Base-by-base conservation (phyloP, 108 stramenopile species). In the Aurantiochytrium sp. region DNA sequence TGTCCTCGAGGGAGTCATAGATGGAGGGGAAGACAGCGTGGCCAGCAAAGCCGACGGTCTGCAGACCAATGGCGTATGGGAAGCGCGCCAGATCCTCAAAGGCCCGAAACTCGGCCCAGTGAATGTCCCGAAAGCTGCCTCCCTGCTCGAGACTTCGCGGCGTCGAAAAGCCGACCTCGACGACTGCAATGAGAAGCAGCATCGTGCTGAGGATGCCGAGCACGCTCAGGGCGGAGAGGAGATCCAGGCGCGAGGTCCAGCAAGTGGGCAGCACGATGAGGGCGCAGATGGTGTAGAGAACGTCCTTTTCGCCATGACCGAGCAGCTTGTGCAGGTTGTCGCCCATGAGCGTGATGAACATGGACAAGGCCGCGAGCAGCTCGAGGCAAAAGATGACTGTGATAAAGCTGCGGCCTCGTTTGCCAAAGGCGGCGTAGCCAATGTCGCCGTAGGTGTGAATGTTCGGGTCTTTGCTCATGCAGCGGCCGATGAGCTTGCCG, bases 331-430 rank as follows among this genome's bases (percentile, higher is more conserved):
- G 51, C 76, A 83, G 51, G 76, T 83, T 83, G 76, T 83, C 76
- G n/a, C 76, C 76, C 76, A 83, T 83, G 49, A 83, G 51, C 51
- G 76, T 53, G 19, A 83, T 53, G 51, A 83, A 83, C 76, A 83
- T 83, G n/a, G 49, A 53, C 49, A 83, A 23, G 6, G 76, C 76
- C 1, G 76, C 76, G 49, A 83, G 6, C 19, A 83, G 76, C 76
- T 83, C 76, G 76, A 83, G 45, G 28, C 18, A 83, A 23, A 83
- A 83, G 28, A 83, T 83, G 49, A 47, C 45, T 14, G 76, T 83
- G 76, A 83, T 83, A 4, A 83, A 83, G 45, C 49, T 12, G 19
- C 51, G 45, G 12, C 76, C 76, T 6, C 25, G 49, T 23, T 23
- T n/a, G n/a, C 76, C 76, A 83, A 83, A 83, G 45, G 76, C 76